Conservation (phyloP, 305 asterid genomes). For the Solanum hybrid region DNA sequence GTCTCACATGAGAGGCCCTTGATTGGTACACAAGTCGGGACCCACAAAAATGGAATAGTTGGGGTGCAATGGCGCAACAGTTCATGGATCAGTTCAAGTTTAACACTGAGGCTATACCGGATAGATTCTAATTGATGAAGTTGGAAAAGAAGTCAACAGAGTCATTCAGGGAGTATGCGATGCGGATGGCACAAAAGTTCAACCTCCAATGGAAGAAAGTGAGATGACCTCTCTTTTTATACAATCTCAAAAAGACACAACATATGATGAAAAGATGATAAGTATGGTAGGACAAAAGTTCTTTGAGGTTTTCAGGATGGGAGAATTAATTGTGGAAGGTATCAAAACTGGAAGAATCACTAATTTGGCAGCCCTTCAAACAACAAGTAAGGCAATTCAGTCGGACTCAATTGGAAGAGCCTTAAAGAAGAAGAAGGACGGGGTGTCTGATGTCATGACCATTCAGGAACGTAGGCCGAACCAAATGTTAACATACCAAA, state of each 20-base stretch:
- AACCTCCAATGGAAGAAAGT: neutral
- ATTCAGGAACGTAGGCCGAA: neutral
- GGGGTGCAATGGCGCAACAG: neutral
- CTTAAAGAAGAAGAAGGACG: neutral
- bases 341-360: neutral
- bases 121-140: neutral
- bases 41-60: neutral
- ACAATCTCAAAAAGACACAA: neutral
- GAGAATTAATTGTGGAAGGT: neutral
- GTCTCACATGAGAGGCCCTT: neutral
- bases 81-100: neutral
- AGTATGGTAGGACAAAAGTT: neutral
- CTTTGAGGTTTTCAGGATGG: neutral
- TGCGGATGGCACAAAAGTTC: neutral
- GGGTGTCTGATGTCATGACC: neutral
- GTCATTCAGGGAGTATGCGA: neutral
- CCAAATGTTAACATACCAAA: too few species aligned
- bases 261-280: neutral
- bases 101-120: neutral
- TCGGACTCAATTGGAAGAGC: neutral
- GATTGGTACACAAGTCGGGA: neutral
- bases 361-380: neutral
- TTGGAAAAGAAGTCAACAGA: neutral
- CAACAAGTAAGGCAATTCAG: neutral
- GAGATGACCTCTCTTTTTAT: neutral